Evolutionary conservation across 2,329 filamentous ascomycete species (phyloP), one percentile per base, ranked within the genome.

Genomic region (Rosellinia necatrix): DNA sequence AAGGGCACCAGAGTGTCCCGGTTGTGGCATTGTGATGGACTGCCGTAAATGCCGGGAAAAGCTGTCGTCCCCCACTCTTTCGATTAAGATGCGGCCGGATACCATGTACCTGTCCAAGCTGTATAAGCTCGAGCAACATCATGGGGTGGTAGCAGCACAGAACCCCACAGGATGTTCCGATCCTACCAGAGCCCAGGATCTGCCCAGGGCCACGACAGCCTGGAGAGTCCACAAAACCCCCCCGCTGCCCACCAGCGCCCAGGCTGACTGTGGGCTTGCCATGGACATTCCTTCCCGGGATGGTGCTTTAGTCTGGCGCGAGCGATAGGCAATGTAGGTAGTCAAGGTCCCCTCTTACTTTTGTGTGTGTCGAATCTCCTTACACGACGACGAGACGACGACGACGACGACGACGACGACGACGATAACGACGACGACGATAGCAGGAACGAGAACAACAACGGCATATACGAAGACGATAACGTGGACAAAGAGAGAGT

Each of bases 201-300:
- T 9, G 44, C n/a, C 37, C 30, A 53, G 29, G 43, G 49, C 54
- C 54, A 47, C 38, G 49, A 58, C 50, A 40, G 27, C 41, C 46
- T 55, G 53, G 38, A 35, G 54, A 60, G 46, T 51, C 58, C 58
- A 58, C 58, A 60, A 60, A 58, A 58, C 29, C 52, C 58, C n/a
- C 58, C 58, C 58, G 50, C 58, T 41, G 48, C 55, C 47, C 58
- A 40, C 54, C 41, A 46, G 41, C 34, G 49, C 55, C 51, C 46
- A 52, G 47, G 51, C 58, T 58, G 42, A 56, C 56, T 50, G 53
- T 52, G 55, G 58, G 48, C 38, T 56, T 42, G 48, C 22, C 47
- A 49, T 41, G 58, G 56, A 56, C 42, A 32, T 49, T 61, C 51
- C 44, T 34, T 43, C 49, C 49, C 30, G 56, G 50, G 44, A 58